phyloP scores from a whole-genome alignment of 306 rosid genomes.

The Casuarina glauca region DNA sequence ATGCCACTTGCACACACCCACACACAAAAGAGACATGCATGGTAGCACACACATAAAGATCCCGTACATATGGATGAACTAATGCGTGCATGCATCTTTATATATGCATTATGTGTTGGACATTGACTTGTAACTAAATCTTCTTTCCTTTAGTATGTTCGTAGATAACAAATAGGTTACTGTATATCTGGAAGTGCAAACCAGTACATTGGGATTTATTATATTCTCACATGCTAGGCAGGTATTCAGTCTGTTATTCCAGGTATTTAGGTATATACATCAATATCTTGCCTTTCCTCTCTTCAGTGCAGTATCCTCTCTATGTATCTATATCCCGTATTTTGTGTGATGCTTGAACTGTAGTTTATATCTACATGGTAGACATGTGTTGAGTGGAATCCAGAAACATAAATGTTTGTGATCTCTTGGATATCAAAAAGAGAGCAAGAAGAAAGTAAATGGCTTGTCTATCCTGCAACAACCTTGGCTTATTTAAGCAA shows the following conservation, averaged over 20 bases:
- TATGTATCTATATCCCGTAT: background rate
- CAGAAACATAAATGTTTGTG: background rate
- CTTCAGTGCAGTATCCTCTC: background rate
- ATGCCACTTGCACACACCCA: background rate
- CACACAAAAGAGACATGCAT: background rate
- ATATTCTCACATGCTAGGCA: background rate
- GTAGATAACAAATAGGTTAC: background rate
- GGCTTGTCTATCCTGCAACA: background rate
- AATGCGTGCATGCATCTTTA: background rate
- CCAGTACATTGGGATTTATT: background rate
- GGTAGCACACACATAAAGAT: background rate
- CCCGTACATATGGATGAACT: no score
- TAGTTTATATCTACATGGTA: background rate
- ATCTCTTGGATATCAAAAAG: background rate
- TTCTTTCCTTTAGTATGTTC: background rate
- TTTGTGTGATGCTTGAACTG: background rate
- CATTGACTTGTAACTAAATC: background rate
- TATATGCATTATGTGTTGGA: background rate
- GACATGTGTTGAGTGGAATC: background rate
- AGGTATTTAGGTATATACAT: background rate
- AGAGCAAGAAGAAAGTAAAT: background rate
- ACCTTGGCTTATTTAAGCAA: background rate
- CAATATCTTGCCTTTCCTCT: background rate
- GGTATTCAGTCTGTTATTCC: background rate
- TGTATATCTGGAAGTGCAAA: background rate